phyloP scores from a whole-genome alignment of 2,329 filamentous ascomycete genomes.

The Aspergillus fructus region DNA sequence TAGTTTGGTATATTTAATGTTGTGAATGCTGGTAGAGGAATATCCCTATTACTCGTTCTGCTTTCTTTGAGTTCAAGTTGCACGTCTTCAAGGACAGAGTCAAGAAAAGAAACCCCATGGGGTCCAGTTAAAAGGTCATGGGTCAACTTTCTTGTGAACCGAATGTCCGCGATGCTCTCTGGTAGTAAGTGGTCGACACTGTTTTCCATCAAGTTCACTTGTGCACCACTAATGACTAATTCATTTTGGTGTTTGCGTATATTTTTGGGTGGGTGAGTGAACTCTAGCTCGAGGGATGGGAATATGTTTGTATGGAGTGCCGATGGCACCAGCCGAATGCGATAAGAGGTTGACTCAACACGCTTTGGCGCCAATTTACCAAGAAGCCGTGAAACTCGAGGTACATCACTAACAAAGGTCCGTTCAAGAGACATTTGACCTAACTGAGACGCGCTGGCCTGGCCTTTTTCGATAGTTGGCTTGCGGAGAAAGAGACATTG shows the following conservation, averaged over 20 bases:
- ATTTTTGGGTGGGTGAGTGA: conserved; percentile 2
- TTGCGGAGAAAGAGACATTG: conserved; percentile 38
- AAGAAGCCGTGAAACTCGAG: conserved; percentile 34
- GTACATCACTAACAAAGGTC: conserved; percentile 35
- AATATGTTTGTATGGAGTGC: conserved; percentile 20
- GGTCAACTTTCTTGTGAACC: conserved; percentile 36
- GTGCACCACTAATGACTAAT: conserved; percentile 29
- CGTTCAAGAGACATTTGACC: conserved; percentile 29
- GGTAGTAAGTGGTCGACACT: conserved; percentile 41
- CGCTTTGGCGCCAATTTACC: conserved; percentile 23
- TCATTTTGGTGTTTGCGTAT: neutral
- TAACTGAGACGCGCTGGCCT: conserved; percentile 31
- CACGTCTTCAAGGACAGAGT: conserved; percentile 24
- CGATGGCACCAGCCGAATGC: conserved; percentile 36
- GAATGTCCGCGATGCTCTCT: conserved; percentile 38
- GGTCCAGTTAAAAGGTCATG: conserved; percentile 25
- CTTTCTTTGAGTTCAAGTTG: conserved; percentile 20
- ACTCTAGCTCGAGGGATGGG: conserved; percentile 37
- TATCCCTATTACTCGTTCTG: conserved; percentile 8
- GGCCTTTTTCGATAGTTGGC: conserved; percentile 18
- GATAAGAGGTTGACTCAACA: conserved; percentile 19
- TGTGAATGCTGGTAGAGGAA: conserved; percentile 32
- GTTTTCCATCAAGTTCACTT: conserved; percentile 29
- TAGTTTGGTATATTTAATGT: conserved; percentile 30
- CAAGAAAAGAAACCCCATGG: conserved; percentile 10